Conservation (phyloP, 441 rosid species). For the Populus hybrid region DNA sequence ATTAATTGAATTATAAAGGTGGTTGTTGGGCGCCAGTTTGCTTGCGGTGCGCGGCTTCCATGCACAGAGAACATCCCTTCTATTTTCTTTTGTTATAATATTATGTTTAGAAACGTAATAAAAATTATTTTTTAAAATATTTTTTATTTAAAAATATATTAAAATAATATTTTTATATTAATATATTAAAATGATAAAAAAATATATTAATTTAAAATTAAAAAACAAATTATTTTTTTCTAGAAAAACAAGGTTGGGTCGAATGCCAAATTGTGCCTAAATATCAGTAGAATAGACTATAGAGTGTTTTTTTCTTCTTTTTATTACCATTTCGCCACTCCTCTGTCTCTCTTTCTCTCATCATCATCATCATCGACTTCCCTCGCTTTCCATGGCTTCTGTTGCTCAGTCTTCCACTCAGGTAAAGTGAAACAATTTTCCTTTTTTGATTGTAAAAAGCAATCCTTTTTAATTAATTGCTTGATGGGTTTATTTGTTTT, state of each 20-base stretch:
- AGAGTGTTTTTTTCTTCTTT: conserved; percentile 17
- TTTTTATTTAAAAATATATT: too few relatives aligned
- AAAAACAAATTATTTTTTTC: too few relatives aligned
- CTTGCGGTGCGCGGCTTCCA: neutral
- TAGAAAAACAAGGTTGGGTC: too few relatives aligned
- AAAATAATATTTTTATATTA: too few relatives aligned
- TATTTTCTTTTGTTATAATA: conserved; percentile 10
- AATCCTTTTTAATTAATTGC: neutral
- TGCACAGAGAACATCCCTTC: conserved; percentile 16
- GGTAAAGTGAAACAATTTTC: conserved; percentile 25
- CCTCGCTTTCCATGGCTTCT: conserved; percentile 57
- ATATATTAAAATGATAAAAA: too few relatives aligned
- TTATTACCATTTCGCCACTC: conserved; percentile 33
- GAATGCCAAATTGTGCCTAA: neutral
- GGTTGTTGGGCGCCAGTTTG: conserved; percentile 7
- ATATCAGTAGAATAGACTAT: conserved; percentile 8
- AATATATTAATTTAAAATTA: too few relatives aligned
- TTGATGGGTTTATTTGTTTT: conserved; percentile 13
- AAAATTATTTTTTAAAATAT: too few relatives aligned
- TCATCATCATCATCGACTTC: conserved; percentile 18
- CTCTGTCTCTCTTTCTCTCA: conserved; percentile 15
- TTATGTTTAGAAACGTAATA: too few relatives aligned
- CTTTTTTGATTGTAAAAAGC: neutral
- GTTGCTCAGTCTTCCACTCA: conserved; percentile 51
- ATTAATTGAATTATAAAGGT: neutral